Evolutionary conservation across 2,329 filamentous ascomycete species (phyloP), one percentile per base, ranked within the genome.

Genomic region (Fusarium phyllophilum): DNA sequence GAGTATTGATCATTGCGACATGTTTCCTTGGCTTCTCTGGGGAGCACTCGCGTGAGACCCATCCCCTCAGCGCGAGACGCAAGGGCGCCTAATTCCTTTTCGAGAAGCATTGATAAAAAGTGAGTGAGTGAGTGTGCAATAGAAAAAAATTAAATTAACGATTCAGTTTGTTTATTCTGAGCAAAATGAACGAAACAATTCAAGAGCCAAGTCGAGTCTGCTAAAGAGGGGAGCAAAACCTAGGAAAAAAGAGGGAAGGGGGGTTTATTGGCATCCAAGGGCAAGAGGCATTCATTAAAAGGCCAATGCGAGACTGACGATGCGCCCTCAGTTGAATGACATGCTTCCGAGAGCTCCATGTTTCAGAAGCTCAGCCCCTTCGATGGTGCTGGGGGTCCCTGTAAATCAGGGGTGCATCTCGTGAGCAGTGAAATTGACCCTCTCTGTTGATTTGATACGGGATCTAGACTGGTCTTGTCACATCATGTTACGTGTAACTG

Each of bases 281-380:
- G 59, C 44, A 52, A 31, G 68, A 74, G 48, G 48, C 33, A 66
- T 74, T 62, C 26, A 56, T 45, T 62, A 57, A 72, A 54, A 68
- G 31, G 62, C 62, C 66, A 42, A 58, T 58, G 68, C 41, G 46
- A 57, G 49, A 48, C 41, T 29, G 51, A 44, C 18, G 51, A 42
- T 57, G 34, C 22, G 17, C n/a, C 2, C n/a, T 38, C 10, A 63
- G 26, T 66, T 66, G n/a, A 58, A 42, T 46, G 36, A 48, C 63
- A 48, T 65, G n/a, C 52, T 58, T n/a, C 44, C 34, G 49, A 64
- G 56, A 49, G 39, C 63, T 72, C 56, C 65, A 77, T 77, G 75
- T 77, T 77, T 76, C 75, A 75, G 73, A 74, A 29, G 63, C 58
- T 75, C 63, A 65, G 66, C 70, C 72, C 61, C 72, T 55, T 51